These are phyloP conservation scores for Voacanga thouarsii DNA, from an alignment of 257 asterid species.

Conservation along the genomic window DNA sequence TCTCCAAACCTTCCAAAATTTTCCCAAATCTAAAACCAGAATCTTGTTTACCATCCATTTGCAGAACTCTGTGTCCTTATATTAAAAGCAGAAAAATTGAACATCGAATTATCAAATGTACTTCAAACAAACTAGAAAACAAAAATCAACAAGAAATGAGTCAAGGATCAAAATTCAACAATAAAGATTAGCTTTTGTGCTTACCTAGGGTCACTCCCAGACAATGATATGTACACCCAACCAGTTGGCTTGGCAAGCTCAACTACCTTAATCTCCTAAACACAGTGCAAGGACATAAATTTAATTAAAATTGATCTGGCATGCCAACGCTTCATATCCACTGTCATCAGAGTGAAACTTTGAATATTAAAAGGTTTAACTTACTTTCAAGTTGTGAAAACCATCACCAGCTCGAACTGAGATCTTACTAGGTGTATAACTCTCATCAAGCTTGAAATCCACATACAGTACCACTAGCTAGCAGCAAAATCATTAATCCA, in stretches of 20 bases:
- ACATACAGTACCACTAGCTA: slow-evolving; percentile 69
- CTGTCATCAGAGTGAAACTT: not conserved
- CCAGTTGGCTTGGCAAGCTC: slow-evolving; percentile 90
- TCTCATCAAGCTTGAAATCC: slow-evolving; percentile 96
- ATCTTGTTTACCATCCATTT: not conserved
- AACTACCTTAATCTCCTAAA: slow-evolving; percentile 79
- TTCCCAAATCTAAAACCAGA: not conserved
- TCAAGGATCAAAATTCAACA: slow-evolving; percentile 7
- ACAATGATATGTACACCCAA: slow-evolving; percentile 81
- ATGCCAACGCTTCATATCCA: not conserved
- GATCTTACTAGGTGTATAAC: slow-evolving; percentile 92
- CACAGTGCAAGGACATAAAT: slow-evolving; percentile 10
- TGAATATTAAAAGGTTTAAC: not conserved
- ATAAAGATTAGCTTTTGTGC: slow-evolving; percentile 13
- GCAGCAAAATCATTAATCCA: not conserved
- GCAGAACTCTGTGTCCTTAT: not conserved
- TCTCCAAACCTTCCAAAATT: not conserved
- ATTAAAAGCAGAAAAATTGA: not conserved
- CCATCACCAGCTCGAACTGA: slow-evolving; percentile 95
- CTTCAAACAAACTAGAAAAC: slow-evolving; percentile 3
- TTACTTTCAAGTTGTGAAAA: slow-evolving; percentile 91
- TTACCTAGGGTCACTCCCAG: slow-evolving; percentile 92
- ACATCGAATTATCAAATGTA: not conserved
- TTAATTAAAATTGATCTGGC: not conserved
- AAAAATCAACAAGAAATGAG: slow-evolving; percentile 1